Evolutionary conservation across 139 green algal genomes (phyloP).

Genomic region (Coelastrella sp.): DNA sequence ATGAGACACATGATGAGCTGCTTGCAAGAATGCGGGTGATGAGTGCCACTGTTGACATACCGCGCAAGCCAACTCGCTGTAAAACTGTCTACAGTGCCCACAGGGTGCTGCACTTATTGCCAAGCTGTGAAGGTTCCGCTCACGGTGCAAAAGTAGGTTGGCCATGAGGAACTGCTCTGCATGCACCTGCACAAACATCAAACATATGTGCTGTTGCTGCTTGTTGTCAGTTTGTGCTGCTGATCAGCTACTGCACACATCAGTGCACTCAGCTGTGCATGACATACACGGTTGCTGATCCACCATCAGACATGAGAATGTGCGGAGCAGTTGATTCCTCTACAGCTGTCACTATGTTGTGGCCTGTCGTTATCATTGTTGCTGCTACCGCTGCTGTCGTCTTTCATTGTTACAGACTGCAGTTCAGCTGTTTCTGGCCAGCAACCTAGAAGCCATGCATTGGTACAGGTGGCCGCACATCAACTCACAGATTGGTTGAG

Average conservation of each 20-base stretch:
- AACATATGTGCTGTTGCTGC: not conserved
- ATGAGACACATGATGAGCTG: no score
- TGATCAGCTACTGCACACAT: no score
- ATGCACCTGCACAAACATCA: slow-evolving; percentile 65
- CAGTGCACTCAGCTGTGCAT: no score
- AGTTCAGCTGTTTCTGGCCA: no score
- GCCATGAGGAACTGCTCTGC: slow-evolving; percentile 90
- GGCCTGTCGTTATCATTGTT: no score
- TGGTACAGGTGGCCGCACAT: no score
- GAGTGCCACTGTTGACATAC: slow-evolving; percentile 46
- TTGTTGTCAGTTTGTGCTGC: no score
- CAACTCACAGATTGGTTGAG: slow-evolving; percentile 77
- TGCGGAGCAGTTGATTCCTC: not conserved
- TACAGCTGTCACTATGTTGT: not conserved
- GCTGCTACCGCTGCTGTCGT: no score
- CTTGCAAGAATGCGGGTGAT: no score
- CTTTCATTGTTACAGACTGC: no score
- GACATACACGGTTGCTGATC: not conserved
- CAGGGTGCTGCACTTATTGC: slow-evolving; percentile 85
- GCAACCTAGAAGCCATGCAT: no score
- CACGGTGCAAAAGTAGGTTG: slow-evolving; percentile 74
- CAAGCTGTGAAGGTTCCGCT: slow-evolving; percentile 66
- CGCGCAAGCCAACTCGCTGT: slow-evolving; percentile 78
- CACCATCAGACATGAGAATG: not conserved
- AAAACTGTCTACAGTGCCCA: slow-evolving; percentile 92